These are phyloP conservation scores for Flaveria bidentis DNA, from an alignment of 129 eudicot species.

Conservation along the genomic window DNA sequence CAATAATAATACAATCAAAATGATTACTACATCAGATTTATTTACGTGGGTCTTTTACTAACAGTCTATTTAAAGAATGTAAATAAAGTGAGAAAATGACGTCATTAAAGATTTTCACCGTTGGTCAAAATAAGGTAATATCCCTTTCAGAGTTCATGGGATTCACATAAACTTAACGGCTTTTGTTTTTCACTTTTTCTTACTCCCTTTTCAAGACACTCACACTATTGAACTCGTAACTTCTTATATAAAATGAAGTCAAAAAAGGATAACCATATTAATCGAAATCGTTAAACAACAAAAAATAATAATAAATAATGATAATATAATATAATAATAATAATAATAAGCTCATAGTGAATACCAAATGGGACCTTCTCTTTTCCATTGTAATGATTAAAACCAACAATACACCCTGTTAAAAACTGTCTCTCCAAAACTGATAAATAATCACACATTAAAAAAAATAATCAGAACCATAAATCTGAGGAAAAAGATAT, in stretches of 20 bases:
- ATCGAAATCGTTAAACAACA: neutral
- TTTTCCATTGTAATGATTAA: constrained; percentile 33
- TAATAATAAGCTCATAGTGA: constrained; percentile 20
- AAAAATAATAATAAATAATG: neutral
- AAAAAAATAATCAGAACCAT: constrained; percentile 24
- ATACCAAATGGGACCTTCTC: constrained; percentile 30
- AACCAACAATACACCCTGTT: constrained; percentile 41
- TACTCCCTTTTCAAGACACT: neutral
- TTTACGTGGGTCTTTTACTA: neutral
- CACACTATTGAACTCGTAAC: neutral
- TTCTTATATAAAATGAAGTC: neutral
- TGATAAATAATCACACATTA: constrained; percentile 49
- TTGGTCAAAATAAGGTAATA: constrained; percentile 32
- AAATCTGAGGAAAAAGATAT: constrained; percentile 30
- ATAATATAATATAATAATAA: too few species aligned
- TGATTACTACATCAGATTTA: too few species aligned
- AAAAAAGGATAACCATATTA: neutral
- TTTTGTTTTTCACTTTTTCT: constrained; percentile 3
- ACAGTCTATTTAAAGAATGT: neutral
- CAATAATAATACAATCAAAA: too few species aligned
- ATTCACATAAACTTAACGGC: constrained; percentile 35
- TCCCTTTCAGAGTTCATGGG: constrained; percentile 23
- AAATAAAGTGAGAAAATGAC: constrained; percentile 10
- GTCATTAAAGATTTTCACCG: constrained; percentile 30
- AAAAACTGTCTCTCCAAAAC: constrained; percentile 47